Conservation (phyloP, 2,329 filamentous ascomycete species). For the Ceratocystis ficicola region DNA sequence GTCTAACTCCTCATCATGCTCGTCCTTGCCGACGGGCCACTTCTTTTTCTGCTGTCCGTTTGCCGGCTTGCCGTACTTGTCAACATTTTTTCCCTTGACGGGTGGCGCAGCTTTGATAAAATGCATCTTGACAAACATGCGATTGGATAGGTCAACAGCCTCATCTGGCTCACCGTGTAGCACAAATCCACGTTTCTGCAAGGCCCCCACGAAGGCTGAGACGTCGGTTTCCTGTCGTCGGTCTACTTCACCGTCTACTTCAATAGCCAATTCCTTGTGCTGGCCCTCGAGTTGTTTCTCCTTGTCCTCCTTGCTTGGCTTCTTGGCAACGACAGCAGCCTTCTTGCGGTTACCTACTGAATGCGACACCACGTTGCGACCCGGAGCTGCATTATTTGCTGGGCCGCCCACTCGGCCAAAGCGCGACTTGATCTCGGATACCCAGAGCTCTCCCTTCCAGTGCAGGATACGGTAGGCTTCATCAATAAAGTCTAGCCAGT, state of each 20-base stretch:
- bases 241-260: conserved; percentile 56
- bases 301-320: conserved; percentile 30
- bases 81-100: conserved; percentile 60
- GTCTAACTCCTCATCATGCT: conserved; percentile 49
- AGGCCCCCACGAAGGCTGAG: conserved; percentile 70
- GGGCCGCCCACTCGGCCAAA: conserved; percentile 45
- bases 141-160: conserved; percentile 73
- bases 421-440: conserved; percentile 90
- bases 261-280: conserved; percentile 50
- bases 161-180: conserved; percentile 49
- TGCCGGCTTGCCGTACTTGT: conserved; percentile 42
- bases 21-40: conserved; percentile 39
- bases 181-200: conserved; percentile 72
- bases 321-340: conserved; percentile 34
- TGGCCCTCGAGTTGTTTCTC: conserved; percentile 37
- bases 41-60: conserved; percentile 42
- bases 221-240: conserved; percentile 69
- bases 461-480: conserved; percentile 86
- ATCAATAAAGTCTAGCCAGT: conserved; percentile 94
- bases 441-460: conserved; percentile 92
- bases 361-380: conserved; percentile 44
- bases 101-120: conserved; percentile 77
- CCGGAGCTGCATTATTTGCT: conserved; percentile 22
- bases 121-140: conserved; percentile 97
- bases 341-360: conserved; percentile 60